Base-by-base conservation (phyloP, 495 filamentous ascomycete species). In the Parathielavia hyrcaniae region DNA sequence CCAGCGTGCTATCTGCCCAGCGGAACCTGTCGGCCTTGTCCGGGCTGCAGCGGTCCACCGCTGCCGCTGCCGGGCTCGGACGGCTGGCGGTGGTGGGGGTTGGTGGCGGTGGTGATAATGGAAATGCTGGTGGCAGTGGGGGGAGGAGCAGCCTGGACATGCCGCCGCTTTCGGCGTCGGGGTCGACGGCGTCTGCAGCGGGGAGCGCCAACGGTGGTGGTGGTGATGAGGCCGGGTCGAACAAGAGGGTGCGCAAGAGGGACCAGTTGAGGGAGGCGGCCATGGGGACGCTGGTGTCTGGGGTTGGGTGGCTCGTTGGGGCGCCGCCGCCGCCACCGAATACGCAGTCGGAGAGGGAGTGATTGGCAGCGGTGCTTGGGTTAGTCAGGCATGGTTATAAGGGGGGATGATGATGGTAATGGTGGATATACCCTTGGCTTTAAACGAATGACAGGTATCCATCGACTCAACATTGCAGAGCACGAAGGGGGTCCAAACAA, bases 241-340 rank as follows among this genome's bases (percentile, higher is more conserved):
- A 75, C 17, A 79, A 73, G 13, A 75, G 83, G 60, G 79, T 83
- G 23, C 75, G 89, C 45, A 93, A 91, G 74, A 78, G 90, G 61
- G 90, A 95, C 75, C 82, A 91, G 72, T 78, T 95, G 70, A 71
- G 87, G 75, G 76, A 90, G 81, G 86, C 84, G 78, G 70, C 90
- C 69, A 63, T 88, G 76, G 65, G 89, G 69, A 76, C 76, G 14
- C 71, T 95, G 61, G 90, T 86, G 2, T 88, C 85, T 64, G 89
- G 90, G 4, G 83, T 95, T 64, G 90, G 90, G 3, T 95, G 90
- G 90, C 77, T 95, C 39, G 79, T 95, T 59, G 87, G 86, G 60
- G 86, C 86, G 14, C 85, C 83, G 59, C 77, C 82, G n/a, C 73
- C 79, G 14, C 85, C 83, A 58, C 77, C 82, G n/a, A 72, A 79